Percentiles rank a stretch among this genome's conserved stretches.
These are phyloP conservation scores for Aspergillus nidulans DNA, from an alignment of 495 filamentous ascomycete genomes.

Conservation along the genomic window DNA sequence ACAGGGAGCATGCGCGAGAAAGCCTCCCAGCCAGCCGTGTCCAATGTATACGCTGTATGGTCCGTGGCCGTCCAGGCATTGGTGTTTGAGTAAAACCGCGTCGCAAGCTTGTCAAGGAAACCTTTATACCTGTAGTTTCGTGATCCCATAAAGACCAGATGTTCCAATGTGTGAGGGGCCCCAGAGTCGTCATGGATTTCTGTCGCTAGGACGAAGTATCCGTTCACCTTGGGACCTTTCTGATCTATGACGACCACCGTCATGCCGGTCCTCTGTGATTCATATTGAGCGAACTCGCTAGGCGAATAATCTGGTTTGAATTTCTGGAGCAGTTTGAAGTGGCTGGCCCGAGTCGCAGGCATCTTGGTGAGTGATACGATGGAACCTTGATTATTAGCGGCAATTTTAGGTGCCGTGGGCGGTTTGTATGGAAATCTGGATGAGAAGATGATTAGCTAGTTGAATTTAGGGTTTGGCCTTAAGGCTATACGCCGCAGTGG, in stretches of 20 bases:
- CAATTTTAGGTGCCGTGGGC: conserved; percentile 13
- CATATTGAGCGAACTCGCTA: conserved; percentile 80
- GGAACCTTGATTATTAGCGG: conserved; percentile 8
- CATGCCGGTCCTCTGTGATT: conserved; percentile 85
- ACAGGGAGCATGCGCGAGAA: conserved; percentile 92
- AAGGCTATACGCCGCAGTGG: not conserved
- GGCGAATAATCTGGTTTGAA: conserved; percentile 88
- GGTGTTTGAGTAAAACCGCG: conserved; percentile 84
- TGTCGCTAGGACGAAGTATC: conserved; percentile 92
- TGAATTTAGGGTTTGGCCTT: not conserved
- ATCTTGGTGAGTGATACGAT: conserved; percentile 32
- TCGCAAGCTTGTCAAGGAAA: conserved; percentile 87
- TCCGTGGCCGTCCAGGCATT: conserved; percentile 95
- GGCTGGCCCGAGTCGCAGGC: conserved; percentile 35
- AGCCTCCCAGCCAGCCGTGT: conserved; percentile 93
- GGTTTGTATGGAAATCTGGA: conserved; percentile 13
- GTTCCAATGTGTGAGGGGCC: conserved; percentile 92
- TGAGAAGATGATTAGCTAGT: not conserved
- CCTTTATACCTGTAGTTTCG: conserved; percentile 93
- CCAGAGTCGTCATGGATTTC: conserved; percentile 98
- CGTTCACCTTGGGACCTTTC: conserved; percentile 88
- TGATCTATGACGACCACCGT: conserved; percentile 85
- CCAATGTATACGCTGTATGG: conserved; percentile 93
- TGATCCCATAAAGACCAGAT: conserved; percentile 97
- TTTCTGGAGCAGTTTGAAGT: conserved; percentile 78